Base-by-base conservation (phyloP, 2,329 filamentous ascomycete genomes). In the Leptoxyphium fumago region DNA sequence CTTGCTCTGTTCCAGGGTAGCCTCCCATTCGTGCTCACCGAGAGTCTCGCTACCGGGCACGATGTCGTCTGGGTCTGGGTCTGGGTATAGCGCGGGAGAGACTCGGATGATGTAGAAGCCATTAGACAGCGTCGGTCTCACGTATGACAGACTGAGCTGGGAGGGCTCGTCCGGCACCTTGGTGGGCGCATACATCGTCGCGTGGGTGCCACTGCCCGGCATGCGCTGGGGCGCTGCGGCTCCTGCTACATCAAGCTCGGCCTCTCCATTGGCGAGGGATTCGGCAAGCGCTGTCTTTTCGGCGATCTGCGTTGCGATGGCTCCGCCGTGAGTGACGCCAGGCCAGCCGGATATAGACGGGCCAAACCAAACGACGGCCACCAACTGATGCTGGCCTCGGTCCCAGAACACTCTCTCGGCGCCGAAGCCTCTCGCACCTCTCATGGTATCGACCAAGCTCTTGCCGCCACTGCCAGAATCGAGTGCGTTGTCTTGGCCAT, bases 341-440 rank as follows among this genome's bases (percentile, higher is more conserved):
- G 82, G 82, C 80, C 81, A 88, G 3, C 84, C 82, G 40, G 72
- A 67, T 15, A 81, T 57, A 1, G 68, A 74, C n/a, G 67, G 60
- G 6, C 83, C 84, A 43, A 87, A 71, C 67, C 72, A 82, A 4
- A 87, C 66, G n/a, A 87, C 69, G 41, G 70, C 73, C 10, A 80
- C 64, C 29, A 77, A 60, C 52, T 77, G 74, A 50, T 75, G 70
- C 6, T 77, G 74, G 28, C 61, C 60, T 2, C 64, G 55, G 56
- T 83, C 76, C 67, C 72, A 76, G 56, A 84, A 87, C 1, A 82
- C 63, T 52, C 74, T 71, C 66, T 84, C 74, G 52, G 62, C 58
- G 7, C 64, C 68, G 17, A 70, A 46, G 2, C 64, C 65, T 43
- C 60, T 59, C 29, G 60, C 59, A 8, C 66, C 67, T 14, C 58